Evolutionary conservation across 768 basidiomycete genomes (phyloP), one percentile per base, ranked within the genome.

Genomic region (Lactarius hatsudake): DNA sequence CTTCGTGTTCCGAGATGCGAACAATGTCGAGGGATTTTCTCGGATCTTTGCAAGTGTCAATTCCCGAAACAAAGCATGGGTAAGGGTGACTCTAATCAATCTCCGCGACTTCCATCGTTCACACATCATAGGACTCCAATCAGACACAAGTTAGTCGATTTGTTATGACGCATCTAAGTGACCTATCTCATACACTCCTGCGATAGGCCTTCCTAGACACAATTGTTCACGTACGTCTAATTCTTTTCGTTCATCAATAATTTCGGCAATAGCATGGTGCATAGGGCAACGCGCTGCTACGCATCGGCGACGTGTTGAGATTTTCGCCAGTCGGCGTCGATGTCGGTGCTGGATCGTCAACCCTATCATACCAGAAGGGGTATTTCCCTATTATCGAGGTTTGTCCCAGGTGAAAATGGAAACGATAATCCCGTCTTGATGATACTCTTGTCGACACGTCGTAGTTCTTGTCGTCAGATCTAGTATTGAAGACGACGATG

Each of bases 311-410:
- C 30, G 74, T 78, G 56, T 56, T 79, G 28, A 57, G 69, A 6
- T 76, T 66, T 42, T n/a, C 58, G 5, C 61, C 71, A 0, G 74
- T 78, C 12, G 58, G 68, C 42, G 62, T 66, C 36, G 40, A 62
- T 32, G 71, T 69, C 2, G 75, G 71, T 8, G 36, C 48, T 5
- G 45, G 42, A 1, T 42, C 53, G 0, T 57, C 42, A 18, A 61
- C 51, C 0, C 66, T 79, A 32, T 76, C 78, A 7, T 79, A 76
- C 63, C 75, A 78, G 68, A 64, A 71, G 20, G 77, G 72, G 1
- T 78, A 76, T 65, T 71, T 79, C 54, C 74, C 72, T 4, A 54
- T 79, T 23, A 69, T 79, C 15, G 65, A 71, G 60, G 78, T 78
- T 64, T 12, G 61, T 62, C 2, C 32, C 15, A 43, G 36, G 7